These are phyloP conservation scores for Dissophora ornata DNA, from an alignment of 192 early-diverging fungal species.

Conservation along the genomic window DNA sequence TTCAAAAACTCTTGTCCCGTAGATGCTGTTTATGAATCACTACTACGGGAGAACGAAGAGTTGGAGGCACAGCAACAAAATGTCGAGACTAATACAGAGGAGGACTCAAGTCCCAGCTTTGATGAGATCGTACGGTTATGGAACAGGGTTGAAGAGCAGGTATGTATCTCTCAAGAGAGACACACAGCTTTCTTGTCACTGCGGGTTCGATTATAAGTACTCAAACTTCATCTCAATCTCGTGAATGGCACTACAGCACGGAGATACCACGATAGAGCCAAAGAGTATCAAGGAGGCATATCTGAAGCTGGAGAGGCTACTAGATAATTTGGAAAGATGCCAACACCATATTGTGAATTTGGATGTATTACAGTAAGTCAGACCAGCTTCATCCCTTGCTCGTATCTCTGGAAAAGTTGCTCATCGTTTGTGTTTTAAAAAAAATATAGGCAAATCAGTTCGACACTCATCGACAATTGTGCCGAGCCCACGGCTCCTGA, in stretches of 20 bases:
- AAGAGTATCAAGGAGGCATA: slow-evolving; percentile 25
- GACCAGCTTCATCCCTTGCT: no score
- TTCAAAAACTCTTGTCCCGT: not conserved
- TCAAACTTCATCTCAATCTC: no score
- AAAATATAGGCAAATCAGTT: slow-evolving; percentile 52
- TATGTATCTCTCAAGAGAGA: no score
- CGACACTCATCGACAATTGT: slow-evolving; percentile 28
- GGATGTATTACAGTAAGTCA: slow-evolving; percentile 46
- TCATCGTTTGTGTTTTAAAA: no score
- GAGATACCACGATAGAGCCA: slow-evolving; percentile 14
- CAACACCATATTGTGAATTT: slow-evolving; percentile 30
- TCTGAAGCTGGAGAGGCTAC: slow-evolving; percentile 18
- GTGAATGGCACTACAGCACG: slow-evolving; percentile 31
- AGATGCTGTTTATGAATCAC: slow-evolving; percentile 15
- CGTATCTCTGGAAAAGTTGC: no score
- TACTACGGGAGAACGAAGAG: slow-evolving; percentile 27
- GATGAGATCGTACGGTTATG: slow-evolving; percentile 30
- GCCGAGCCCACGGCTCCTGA: slow-evolving; percentile 17
- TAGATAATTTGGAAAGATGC: slow-evolving; percentile 31
- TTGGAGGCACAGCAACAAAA: slow-evolving; percentile 8
- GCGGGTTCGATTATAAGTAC: no score
- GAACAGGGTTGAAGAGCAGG: slow-evolving; percentile 18
- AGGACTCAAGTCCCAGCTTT: slow-evolving; percentile 32
- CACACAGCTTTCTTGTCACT: no score
- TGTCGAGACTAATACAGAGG: not conserved